phyloP scores from a whole-genome alignment of 345 rosid species.

The Lumnitzera racemosa region DNA sequence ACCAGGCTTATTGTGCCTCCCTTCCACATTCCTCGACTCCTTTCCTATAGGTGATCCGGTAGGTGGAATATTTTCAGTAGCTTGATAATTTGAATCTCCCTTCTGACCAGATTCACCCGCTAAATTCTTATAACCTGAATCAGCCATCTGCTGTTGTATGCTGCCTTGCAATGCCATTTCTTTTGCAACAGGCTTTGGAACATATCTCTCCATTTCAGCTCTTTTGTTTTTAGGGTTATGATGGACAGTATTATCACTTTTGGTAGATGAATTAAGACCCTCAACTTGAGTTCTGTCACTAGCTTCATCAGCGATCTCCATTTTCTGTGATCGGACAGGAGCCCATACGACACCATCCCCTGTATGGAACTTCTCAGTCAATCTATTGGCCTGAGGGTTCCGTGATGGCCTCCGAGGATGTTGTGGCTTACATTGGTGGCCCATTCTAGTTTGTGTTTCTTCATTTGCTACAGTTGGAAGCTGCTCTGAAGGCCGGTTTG shows the following conservation, averaged over 20 bases:
- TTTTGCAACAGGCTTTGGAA: slow-evolving; percentile 83
- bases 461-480: slow-evolving; percentile 37
- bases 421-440: slow-evolving; percentile 62
- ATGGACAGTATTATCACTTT: slow-evolving; percentile 47
- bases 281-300: slow-evolving; percentile 34
- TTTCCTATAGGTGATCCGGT: slow-evolving; percentile 27
- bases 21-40: slow-evolving; percentile 48
- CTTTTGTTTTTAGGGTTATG: slow-evolving; percentile 65
- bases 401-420: slow-evolving; percentile 49
- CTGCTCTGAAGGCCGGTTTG: slow-evolving; percentile 41
- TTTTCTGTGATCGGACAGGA: slow-evolving; percentile 58
- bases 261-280: slow-evolving; percentile 23
- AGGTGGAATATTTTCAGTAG: slow-evolving; percentile 26
- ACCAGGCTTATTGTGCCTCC: slow-evolving; percentile 49
- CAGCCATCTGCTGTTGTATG: slow-evolving; percentile 29
- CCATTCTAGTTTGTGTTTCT: slow-evolving; percentile 39
- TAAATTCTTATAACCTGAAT: slow-evolving; percentile 23
- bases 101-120: slow-evolving; percentile 23
- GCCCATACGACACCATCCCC: slow-evolving; percentile 78
- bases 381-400: slow-evolving; percentile 40
- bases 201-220: slow-evolving; percentile 84
- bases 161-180: slow-evolving; percentile 71
- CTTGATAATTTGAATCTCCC: slow-evolving; percentile 28
- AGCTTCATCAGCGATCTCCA: slow-evolving; percentile 45
- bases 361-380: slow-evolving; percentile 43